A percentile compares a stretch with the other conserved stretches of the same genome.
Evolutionary conservation across 208 protist genomes (phyloP).

Genomic region (Phytomonas sp.): DNA sequence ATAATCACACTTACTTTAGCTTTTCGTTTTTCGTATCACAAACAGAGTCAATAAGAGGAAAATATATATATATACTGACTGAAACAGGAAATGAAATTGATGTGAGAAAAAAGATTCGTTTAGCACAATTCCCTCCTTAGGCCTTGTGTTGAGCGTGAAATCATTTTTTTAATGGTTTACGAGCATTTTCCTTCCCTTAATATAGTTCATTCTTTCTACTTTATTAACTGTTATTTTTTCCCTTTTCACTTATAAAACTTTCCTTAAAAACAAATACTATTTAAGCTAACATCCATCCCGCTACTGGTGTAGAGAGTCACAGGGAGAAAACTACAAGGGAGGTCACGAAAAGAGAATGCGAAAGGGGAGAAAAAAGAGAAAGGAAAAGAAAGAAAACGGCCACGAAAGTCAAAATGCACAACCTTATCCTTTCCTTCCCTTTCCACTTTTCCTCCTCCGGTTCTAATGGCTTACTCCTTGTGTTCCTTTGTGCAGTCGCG

Average conservation of each 20-base stretch:
- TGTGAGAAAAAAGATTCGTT: neutral
- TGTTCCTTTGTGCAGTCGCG: slow-evolving; percentile 45
- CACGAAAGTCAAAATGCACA: slow-evolving; percentile 10
- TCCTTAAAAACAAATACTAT: neutral
- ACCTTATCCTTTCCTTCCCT: slow-evolving; percentile 17
- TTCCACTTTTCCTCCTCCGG: neutral
- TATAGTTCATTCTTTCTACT: slow-evolving; percentile 8
- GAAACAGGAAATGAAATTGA: slow-evolving; percentile 12
- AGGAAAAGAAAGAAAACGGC: slow-evolving; percentile 4
- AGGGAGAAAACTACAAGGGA: slow-evolving; percentile 5
- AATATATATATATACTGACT: slow-evolving; percentile 14
- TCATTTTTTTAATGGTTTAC: neutral
- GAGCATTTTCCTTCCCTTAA: neutral
- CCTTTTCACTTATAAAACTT: neutral
- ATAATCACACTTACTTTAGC: neutral
- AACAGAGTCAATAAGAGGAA: slow-evolving; percentile 11
- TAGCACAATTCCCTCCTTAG: neutral
- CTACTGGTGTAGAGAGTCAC: neutral
- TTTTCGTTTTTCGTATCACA: slow-evolving; percentile 13
- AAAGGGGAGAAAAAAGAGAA: slow-evolving; percentile 8
- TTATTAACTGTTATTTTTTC: slow-evolving; percentile 3
- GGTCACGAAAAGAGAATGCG: slow-evolving; percentile 3
- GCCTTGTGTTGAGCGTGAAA: neutral
- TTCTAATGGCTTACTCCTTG: neutral
- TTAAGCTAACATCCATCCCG: neutral